Conservation (phyloP, 2,329 filamentous ascomycete genomes). For the Gliomastix tumulicola region DNA sequence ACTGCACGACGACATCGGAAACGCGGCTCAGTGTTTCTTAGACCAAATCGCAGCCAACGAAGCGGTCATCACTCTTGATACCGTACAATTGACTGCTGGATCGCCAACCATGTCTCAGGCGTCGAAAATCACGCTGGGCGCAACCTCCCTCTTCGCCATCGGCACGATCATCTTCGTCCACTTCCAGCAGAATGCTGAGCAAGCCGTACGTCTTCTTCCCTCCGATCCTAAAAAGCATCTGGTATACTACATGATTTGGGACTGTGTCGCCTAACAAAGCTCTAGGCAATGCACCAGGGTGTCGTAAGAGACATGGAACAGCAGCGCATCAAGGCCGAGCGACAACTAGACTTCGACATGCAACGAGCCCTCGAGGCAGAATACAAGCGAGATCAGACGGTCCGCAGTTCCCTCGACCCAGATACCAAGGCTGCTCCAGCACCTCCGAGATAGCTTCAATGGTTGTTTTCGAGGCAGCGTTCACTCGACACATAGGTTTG, state of each 20-base stretch:
- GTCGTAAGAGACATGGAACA: conserved; percentile 94
- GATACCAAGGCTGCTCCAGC: neutral
- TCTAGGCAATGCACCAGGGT: conserved; percentile 87
- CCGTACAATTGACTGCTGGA: neutral
- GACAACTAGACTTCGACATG: conserved; percentile 91
- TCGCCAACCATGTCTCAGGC: conserved; percentile 70
- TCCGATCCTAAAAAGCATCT: neutral
- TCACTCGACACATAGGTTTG: too few species aligned
- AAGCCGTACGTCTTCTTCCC: conserved; percentile 52
- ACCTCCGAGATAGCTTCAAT: conserved; percentile 1
- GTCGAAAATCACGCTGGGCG: conserved; percentile 77
- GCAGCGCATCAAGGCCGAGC: conserved; percentile 81
- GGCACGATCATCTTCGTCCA: conserved; percentile 82
- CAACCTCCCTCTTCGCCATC: conserved; percentile 69
- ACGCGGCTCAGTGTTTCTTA: too few species aligned
- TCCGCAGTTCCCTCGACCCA: conserved; percentile 37
- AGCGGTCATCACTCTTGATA: too few species aligned
- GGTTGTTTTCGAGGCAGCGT: too few species aligned
- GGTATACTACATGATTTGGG: neutral
- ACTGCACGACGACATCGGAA: too few species aligned
- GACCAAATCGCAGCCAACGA: too few species aligned
- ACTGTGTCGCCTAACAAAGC: conserved; percentile 5
- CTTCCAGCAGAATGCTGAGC: conserved; percentile 77
- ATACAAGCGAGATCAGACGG: conserved; percentile 82
- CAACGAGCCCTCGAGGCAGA: conserved; percentile 80